These are phyloP conservation scores for Fonsecaea monophora DNA, from an alignment of 2,329 filamentous ascomycete species.

Conservation along the genomic window DNA sequence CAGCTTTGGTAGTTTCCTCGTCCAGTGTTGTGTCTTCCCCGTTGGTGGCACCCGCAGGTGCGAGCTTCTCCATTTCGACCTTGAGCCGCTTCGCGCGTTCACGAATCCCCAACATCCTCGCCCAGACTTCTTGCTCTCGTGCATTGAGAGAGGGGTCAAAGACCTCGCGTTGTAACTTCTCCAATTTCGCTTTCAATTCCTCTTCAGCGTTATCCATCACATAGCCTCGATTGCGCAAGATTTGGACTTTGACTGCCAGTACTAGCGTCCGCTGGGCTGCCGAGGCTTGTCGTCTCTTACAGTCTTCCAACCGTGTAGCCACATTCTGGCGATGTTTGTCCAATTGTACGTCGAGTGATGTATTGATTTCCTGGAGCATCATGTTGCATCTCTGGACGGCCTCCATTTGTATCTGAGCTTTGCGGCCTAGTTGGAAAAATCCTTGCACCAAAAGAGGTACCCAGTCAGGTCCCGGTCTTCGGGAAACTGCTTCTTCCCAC, in stretches of 20 bases:
- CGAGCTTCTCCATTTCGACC: slow-evolving; percentile 62
- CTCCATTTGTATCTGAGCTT: slow-evolving; percentile 63
- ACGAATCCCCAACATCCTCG: slow-evolving; percentile 67
- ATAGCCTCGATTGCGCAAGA: slow-evolving; percentile 68
- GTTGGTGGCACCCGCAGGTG: slow-evolving; percentile 49
- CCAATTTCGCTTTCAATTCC: slow-evolving; percentile 66
- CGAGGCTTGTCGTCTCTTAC: slow-evolving; percentile 64
- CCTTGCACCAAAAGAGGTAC: slow-evolving; percentile 67
- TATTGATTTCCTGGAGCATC: slow-evolving; percentile 70
- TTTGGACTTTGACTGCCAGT: slow-evolving; percentile 69
- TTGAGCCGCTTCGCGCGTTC: slow-evolving; percentile 66
- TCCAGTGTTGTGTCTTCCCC: slow-evolving; percentile 55
- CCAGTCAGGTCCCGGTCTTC: slow-evolving; percentile 63
- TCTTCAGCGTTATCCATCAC: slow-evolving; percentile 70
- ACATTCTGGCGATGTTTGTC: slow-evolving; percentile 67
- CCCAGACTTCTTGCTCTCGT: slow-evolving; percentile 71
- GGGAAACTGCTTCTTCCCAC: slow-evolving; percentile 69
- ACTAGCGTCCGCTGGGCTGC: slow-evolving; percentile 66
- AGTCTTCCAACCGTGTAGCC: slow-evolving; percentile 64
- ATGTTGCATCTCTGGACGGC: slow-evolving; percentile 64
- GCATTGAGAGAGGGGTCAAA: slow-evolving; percentile 67
- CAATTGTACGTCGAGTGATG: slow-evolving; percentile 64
- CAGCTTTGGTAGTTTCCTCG: slow-evolving; percentile 64
- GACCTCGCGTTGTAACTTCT: slow-evolving; percentile 63
- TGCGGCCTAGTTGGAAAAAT: slow-evolving; percentile 65